Base-by-base conservation (phyloP, 352 stramenopile genomes). In the Phytopythium cucurbitacearum region DNA sequence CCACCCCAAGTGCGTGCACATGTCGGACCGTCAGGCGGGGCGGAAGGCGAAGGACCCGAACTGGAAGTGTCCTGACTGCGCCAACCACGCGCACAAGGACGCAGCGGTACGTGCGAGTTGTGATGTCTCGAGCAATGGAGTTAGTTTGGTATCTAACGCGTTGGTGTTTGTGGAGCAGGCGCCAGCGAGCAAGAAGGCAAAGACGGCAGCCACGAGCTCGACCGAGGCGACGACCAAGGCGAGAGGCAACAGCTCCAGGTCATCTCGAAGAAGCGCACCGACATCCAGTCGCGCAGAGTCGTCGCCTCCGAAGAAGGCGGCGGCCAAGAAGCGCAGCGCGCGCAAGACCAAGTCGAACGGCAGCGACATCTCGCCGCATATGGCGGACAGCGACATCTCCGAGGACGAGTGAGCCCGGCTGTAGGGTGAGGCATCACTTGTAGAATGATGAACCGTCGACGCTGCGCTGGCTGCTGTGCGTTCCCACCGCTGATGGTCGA, bases 1-100 rank as follows among this genome's bases (percentile, higher is more conserved):
- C 60, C 84, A 94, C 38, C 69, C 84, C 0, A 89, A 87, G 58
- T 94, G 84, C 56, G 69, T 91, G 11, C 85, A 90, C 48, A 87
- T 93, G 66, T 89, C 83, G 8, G 76, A 83, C 16, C 71, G 80
- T 0, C 78, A 90, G 21, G 80, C 79, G 5, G 56, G 59, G 21
- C 71, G 71, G 11, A 85, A 78, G 53, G 56, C 65, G 6, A 91
- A 91, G 48, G 69, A 73, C 40, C 56, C 54, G 13, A 45, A 15
- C 4, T 53, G 48, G 48, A 37, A 38, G 16, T 53, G 48, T 21
- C 6, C 48, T 9, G 44, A 53, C 35, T 53, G 48, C 48, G 21
- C 35, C 48, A 21, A 45, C 16, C 37, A 41, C 10, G 21, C 2
- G 1, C 21, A 28, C 21, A 28, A 28, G 21, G 21, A 28, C 21